Evolutionary conservation across 495 filamentous ascomycete species (phyloP), one percentile per base, ranked within the genome.

Genomic region (Apiosordaria backusii): DNA sequence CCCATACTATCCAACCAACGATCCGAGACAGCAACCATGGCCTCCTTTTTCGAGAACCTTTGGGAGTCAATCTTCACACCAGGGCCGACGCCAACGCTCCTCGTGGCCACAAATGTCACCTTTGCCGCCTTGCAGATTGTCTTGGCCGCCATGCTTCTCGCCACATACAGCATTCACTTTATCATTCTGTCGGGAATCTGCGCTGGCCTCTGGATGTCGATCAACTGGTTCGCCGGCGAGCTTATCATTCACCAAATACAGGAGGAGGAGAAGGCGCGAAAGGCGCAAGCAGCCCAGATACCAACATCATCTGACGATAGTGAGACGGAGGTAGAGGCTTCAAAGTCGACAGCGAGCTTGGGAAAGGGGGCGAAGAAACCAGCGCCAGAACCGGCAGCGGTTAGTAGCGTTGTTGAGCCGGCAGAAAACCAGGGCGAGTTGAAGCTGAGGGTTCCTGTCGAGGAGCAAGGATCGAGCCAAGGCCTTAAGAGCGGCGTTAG

Each of bases 191-290:
- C 91, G 6, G 74, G 86, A 58, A 80, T 99, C 9, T 91, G 86
- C 50, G 92, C 78, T 1, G 90, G 91, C 0, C 83, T 99, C 24
- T 99, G 95, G 95, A 90, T 84, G 77, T 86, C 88, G 22, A 96
- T 99, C 78, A 97, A 97, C 79, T 99, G 95, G 95, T 99, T 99
- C 72, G 92, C 92, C 52, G 75, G 76, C 23, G 95, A 99, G 81
- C 81, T 99, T 40, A 82, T 81, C 61, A 78, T 79, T 10, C 87
- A 87, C 53, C 88, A 90, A 71, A 80, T 76, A 22, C 81, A 93
- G 74, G 87, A 88, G 68, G 82, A 86, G 60, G 83, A 84, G 63
- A 85, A 86, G 73, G 79, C 81, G 76, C 80, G 77, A 15, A 70
- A 72, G 24, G 76, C 79, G 40, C 71, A 69, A 58, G 75, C 71